Evolutionary conservation across 2,329 filamentous ascomycete species (phyloP), one percentile per base, ranked within the genome.

Genomic region (Talaromyces sp.): DNA sequence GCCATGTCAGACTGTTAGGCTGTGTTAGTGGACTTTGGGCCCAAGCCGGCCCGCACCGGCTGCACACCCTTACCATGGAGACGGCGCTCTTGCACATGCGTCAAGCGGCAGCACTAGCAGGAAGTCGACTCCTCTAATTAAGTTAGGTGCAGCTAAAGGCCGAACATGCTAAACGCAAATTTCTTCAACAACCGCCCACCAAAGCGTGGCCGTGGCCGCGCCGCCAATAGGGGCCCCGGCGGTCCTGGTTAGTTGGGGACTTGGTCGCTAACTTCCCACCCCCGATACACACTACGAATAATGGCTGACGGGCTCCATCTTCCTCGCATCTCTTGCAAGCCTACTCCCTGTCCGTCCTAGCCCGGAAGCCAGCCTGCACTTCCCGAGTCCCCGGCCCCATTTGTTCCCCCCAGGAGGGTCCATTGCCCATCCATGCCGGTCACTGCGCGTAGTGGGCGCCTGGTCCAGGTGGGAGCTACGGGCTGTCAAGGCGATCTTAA

Each of bases 361-460:
- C 33, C 51, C 32, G 32, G 42, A 61, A 57, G 54, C 47, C 53
- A 61, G 9, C 44, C 49, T 54, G 39, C 42, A 15, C 60, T 59
- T 62, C 42, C 60, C 36, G 60, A 57, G 28, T 59, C 57, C 60
- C 60, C 60, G 55, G 60, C 56, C 56, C 56, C 60, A 56, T 57
- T 39, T 39, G 44, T 13, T 22, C 10, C 42, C 42, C 22, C 57
- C 25, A 30, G 33, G 30, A 59, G 36, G 51, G 54, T 22, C 36
- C 55, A 49, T 11, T 15, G n/a, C 32, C 30, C 27, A 39, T 33
- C 17, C n/a, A 55, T 55, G 53, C 30, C 28, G n/a, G 53, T 39
- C 32, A 56, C 36, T 27, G 32, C 25, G 33, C 25, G 55, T 36
- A 30, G 55, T 56, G 30, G 42, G 49, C 49, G 49, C 25, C 49